A percentile compares a stretch with the other conserved stretches of the same genome.
phyloP scores from a whole-genome alignment of 768 basidiomycete species.

The Suillus americanus region DNA sequence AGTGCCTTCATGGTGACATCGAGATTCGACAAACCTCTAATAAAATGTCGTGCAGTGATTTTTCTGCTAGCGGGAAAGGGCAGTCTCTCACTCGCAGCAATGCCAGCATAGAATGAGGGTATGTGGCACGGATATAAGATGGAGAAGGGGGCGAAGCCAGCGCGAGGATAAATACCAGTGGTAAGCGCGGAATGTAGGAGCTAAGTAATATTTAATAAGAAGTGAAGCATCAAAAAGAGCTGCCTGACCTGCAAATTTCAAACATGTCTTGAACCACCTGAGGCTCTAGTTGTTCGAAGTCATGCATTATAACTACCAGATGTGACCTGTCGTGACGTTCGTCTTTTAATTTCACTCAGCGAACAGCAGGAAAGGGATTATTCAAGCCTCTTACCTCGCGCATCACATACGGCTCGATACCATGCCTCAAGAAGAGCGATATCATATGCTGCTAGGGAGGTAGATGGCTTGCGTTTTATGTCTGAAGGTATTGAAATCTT shows the following conservation, averaged over 20 bases:
- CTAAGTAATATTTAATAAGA: constrained; percentile 3
- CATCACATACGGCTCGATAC: constrained; percentile 45
- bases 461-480: constrained; percentile 45
- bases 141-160: constrained; percentile 55
- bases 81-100: constrained; percentile 55
- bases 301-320: constrained; percentile 64
- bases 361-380: neutral
- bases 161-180: constrained; percentile 63
- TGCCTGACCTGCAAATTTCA: constrained; percentile 64
- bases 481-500: constrained; percentile 22
- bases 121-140: constrained; percentile 58
- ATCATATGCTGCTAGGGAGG: constrained; percentile 61
- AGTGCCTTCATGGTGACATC: neutral
- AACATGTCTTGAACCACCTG: constrained; percentile 66
- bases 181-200: constrained; percentile 48
- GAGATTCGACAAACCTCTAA: constrained; percentile 42
- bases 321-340: constrained; percentile 26
- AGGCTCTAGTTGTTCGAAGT: constrained; percentile 73
- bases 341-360: constrained; percentile 7
- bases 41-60: constrained; percentile 54
- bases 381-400: constrained; percentile 35
- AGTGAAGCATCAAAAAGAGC: neutral
- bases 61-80: constrained; percentile 46
- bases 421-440: constrained; percentile 59
- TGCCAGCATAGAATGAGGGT: constrained; percentile 58